A percentile compares a stretch with the other conserved stretches of the same genome.
Conservation (phyloP, 140 eudicot species). For the Senecio squalidus region DNA sequence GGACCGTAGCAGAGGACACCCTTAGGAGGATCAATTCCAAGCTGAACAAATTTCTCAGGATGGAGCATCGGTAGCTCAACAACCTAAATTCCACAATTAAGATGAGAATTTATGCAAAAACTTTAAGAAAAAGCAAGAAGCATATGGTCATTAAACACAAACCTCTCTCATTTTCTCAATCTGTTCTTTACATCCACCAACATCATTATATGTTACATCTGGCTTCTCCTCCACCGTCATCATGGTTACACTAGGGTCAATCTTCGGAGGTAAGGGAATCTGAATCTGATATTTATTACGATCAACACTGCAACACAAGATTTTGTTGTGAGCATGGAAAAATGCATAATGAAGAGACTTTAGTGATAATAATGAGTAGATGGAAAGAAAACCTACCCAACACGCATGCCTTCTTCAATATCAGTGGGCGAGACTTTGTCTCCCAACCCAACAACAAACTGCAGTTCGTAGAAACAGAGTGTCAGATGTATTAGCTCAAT, state of each 20-base stretch:
- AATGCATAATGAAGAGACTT: background rate
- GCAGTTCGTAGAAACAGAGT: conserved; percentile 17
- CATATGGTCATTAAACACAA: background rate
- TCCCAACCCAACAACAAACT: conserved; percentile 97
- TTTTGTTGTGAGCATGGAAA: background rate
- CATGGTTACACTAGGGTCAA: conserved; percentile 99
- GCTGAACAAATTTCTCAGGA: conserved; percentile 94
- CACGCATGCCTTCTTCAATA: conserved; percentile 99
- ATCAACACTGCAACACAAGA: conserved; percentile 90
- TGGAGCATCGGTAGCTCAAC: conserved; percentile 99
- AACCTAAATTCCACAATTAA: conserved; percentile 43
- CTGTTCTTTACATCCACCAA: conserved; percentile 98
- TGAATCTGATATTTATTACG: conserved; percentile 85
- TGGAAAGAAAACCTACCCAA: conserved; percentile 53
- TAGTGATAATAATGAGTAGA: background rate
- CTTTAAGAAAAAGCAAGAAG: background rate
- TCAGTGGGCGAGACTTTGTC: conserved; percentile 99
- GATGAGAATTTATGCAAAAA: background rate
- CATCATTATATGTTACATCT: conserved; percentile 95
- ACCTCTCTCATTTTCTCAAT: conserved; percentile 99
- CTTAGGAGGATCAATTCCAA: conserved; percentile 98
- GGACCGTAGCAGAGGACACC: conserved; percentile 99
- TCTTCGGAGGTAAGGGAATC: conserved; percentile 97
- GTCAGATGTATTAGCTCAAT: conserved; percentile 13
- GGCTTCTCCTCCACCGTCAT: conserved; percentile 99